Conservation (phyloP, 2,329 filamentous ascomycete species). For the Pseudogymnoascus sp. region DNA sequence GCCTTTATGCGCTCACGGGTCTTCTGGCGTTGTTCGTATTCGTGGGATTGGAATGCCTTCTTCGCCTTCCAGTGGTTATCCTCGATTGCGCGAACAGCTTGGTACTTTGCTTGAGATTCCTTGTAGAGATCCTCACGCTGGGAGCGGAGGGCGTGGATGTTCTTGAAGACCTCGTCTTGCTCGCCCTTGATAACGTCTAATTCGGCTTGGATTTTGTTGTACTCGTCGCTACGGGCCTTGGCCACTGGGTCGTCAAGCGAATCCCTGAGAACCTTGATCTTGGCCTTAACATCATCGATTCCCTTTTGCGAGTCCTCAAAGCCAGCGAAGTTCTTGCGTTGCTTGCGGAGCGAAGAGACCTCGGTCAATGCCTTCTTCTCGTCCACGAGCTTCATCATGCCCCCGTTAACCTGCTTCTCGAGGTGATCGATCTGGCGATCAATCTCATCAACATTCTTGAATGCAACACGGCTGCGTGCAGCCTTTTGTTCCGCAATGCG, state of each 20-base stretch:
- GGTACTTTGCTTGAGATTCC: slow-evolving; percentile 80
- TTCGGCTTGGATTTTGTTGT: slow-evolving; percentile 77
- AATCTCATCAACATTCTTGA: slow-evolving; percentile 81
- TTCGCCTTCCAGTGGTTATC: slow-evolving; percentile 77
- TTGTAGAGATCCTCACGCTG: slow-evolving; percentile 75
- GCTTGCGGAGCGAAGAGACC: slow-evolving; percentile 73
- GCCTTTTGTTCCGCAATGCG: slow-evolving; percentile 81
- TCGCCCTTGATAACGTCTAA: slow-evolving; percentile 84
- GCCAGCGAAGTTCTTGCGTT: slow-evolving; percentile 80
- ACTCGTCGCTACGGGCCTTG: slow-evolving; percentile 79
- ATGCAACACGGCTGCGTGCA: slow-evolving; percentile 69
- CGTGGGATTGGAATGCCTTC: slow-evolving; percentile 74
- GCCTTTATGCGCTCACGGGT: slow-evolving; percentile 69
- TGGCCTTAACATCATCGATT: slow-evolving; percentile 78
- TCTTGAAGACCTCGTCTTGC: slow-evolving; percentile 86
- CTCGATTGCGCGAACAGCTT: slow-evolving; percentile 75
- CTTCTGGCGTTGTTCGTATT: slow-evolving; percentile 72
- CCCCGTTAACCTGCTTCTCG: slow-evolving; percentile 77
- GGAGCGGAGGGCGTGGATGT: slow-evolving; percentile 72
- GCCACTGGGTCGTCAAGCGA: slow-evolving; percentile 83
- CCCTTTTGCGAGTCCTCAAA: slow-evolving; percentile 80
- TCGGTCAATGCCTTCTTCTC: slow-evolving; percentile 90
- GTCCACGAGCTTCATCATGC: slow-evolving; percentile 90
- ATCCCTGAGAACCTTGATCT: slow-evolving; percentile 85
- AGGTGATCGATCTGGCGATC: slow-evolving; percentile 73